Evolutionary conservation across 1,284 basidiomycete species (phyloP), one percentile per base, ranked within the genome.

Genomic region (Cryptococcus jaspeensis): DNA sequence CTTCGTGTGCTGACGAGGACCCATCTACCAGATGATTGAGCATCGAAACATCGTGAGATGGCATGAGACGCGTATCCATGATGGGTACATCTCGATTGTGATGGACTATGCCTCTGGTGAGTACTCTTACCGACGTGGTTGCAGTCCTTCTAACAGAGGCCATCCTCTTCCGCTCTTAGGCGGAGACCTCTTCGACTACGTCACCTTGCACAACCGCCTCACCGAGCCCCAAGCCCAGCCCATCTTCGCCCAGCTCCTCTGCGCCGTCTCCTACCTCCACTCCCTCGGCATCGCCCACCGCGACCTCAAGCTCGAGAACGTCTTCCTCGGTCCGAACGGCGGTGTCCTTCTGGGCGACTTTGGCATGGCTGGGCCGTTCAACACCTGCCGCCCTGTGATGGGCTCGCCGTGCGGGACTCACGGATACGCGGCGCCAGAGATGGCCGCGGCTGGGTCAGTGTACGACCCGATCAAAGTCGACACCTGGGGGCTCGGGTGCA

Each of bases 241-340:
- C 12, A 42, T 22, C 22, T 42, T 42, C 40, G 22, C 40, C 13
- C 71, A 75, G 63, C 83, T 91, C 16, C 78, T 92, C 20, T 82
- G 83, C 0, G 91, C 87, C 4, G 87, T 92, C 3, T 81, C 83
- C 61, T 92, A 88, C 76, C 89, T 96, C 56, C 95, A 99, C 70
- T 77, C 75, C 6, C 86, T 91, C 79, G 95, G 94, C 43, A 90
- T 98, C 36, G 94, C 90, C 66, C 95, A 99, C 74, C 86, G 95
- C 41, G 95, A 99, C 70, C 83, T 99, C 55, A 99, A 99, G 75
- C 95, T 95, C 0, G 95, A 98, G 74, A 99, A 99, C 68, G 73
- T 96, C 1, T 82, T 96, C 2, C 83, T 96, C 2, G 88, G 91
- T 58, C 83, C 83, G 0, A 85, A 87, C 12, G 90, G 79, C 0